Conservation (phyloP, 2,329 filamentous ascomycete genomes). For the Cladosporium sp. region DNA sequence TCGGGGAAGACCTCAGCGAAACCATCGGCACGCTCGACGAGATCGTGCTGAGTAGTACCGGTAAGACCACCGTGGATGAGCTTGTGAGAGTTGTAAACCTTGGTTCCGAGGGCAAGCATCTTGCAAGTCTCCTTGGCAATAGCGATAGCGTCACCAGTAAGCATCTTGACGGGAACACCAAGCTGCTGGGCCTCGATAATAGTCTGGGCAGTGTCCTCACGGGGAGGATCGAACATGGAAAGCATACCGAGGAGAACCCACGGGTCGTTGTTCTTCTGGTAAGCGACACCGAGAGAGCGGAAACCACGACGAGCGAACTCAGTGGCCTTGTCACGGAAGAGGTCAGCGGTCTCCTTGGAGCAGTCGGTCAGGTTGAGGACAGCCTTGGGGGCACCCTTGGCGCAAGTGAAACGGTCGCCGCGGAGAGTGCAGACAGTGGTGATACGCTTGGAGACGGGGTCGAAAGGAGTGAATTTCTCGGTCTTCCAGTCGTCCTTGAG, state of each 20-base stretch:
- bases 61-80: conserved; percentile 75
- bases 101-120: conserved; percentile 76
- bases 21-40: conserved; percentile 73
- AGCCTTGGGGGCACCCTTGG: conserved; percentile 77
- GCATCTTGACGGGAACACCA: conserved; percentile 78
- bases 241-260: conserved; percentile 76
- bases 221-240: conserved; percentile 78
- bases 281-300: conserved; percentile 76
- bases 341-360: conserved; percentile 62
- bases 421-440: conserved; percentile 69
- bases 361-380: conserved; percentile 70
- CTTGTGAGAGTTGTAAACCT: conserved; percentile 79
- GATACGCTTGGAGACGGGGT: conserved; percentile 79
- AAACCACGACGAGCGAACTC: conserved; percentile 80
- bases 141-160: conserved; percentile 77
- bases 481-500: conserved; percentile 74
- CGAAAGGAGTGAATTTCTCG: conserved; percentile 76
- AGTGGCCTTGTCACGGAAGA: conserved; percentile 72
- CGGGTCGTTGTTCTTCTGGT: conserved; percentile 73
- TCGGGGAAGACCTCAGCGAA: conserved; percentile 75
- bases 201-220: conserved; percentile 77
- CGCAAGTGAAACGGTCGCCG: conserved; percentile 70
- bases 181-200: conserved; percentile 75
- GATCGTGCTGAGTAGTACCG: conserved; percentile 72
- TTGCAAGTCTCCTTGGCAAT: conserved; percentile 82